Base-by-base conservation (phyloP, 2,329 filamentous ascomycete species). In the Hypoxylon sp. region DNA sequence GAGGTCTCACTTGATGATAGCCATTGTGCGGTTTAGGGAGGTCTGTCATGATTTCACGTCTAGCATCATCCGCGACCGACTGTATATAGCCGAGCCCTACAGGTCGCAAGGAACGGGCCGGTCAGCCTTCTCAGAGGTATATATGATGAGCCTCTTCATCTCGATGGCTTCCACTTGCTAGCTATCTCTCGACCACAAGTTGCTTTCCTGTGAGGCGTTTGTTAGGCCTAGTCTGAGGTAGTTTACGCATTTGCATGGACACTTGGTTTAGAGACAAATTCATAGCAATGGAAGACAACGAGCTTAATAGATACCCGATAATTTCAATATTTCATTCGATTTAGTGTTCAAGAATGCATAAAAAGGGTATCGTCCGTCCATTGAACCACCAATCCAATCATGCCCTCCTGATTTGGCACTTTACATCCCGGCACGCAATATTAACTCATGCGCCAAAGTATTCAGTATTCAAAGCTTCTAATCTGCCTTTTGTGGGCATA, bases 61-160 rank as follows among this genome's bases (percentile, higher is more conserved):
- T 17, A 58, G 59, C 58, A 63, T 68, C 24, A 57, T 29, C 33
- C 19, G 37, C 54, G 50, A 47, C 54, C 54, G 29, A 50, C 9
- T 67, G 60, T 67, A 63, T 60, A 68, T 70, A 68, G n/a, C 48
- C 13, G 53, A 51, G 58, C 50, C 31, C n/a, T 31, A 10, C 26
- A 51, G 54, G 58, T 47, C 54, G 53, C 67, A 50, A 31, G 47
- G 33, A 50, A 57, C 24, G 35, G n/a, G 29, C 42, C 33, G 42
- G 50, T 31, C 17, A 42, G n/a, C 26, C 22, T 24, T 44, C 44
- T 60, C 19, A 14, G 13, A 51, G 26, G 48, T 42, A 44, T 58
- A 67, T 64, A 70, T 54, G 52, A 50, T n/a, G 37, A 48, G 9
- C 14, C 14, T 53, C 10, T 50, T 51, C 26, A 17, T 35, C 26